Percentiles rank a stretch among this genome's conserved stretches.
Conservation (phyloP, 768 basidiomycete genomes). For the Phlebiopsis gigantea region DNA sequence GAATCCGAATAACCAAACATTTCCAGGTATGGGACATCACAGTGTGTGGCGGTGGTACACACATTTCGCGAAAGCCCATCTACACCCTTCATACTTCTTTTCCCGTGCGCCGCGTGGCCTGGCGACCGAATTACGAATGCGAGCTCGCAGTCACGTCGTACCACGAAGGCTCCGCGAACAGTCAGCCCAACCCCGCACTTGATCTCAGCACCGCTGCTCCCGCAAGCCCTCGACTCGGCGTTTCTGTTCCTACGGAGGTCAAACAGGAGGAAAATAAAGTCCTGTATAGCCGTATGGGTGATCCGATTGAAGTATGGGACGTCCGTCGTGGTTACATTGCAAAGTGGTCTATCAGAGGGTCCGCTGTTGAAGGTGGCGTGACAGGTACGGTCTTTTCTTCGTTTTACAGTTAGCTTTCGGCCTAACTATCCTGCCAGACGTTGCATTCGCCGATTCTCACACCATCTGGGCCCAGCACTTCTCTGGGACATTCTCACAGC, state of each 20-base stretch:
- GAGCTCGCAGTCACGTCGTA: conserved; percentile 74
- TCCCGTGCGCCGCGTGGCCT: conserved; percentile 66
- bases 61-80: conserved; percentile 56
- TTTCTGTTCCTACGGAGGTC: background rate
- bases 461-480: conserved; percentile 68
- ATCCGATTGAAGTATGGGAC: conserved; percentile 83
- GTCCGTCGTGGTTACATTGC: conserved; percentile 75
- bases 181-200: conserved; percentile 13
- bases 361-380: conserved; percentile 63
- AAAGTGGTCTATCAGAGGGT: conserved; percentile 72
- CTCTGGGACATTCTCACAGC: conserved; percentile 73
- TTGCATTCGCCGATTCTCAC: conserved; percentile 66
- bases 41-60: conserved; percentile 33
- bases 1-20: background rate
- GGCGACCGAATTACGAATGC: conserved; percentile 74
- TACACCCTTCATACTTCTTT: conserved; percentile 74
- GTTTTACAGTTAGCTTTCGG: background rate
- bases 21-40: conserved; percentile 69
- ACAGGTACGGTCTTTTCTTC: conserved; percentile 49
- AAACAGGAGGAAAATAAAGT: conserved; percentile 10
- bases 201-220: conserved; percentile 9
- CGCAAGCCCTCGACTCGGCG: conserved; percentile 18
- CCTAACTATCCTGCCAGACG: conserved; percentile 38
- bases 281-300: conserved; percentile 31
- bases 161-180: conserved; percentile 41